Conservation (phyloP, 2,329 filamentous ascomycete genomes). For the Aspergillus pseudonomiae region DNA sequence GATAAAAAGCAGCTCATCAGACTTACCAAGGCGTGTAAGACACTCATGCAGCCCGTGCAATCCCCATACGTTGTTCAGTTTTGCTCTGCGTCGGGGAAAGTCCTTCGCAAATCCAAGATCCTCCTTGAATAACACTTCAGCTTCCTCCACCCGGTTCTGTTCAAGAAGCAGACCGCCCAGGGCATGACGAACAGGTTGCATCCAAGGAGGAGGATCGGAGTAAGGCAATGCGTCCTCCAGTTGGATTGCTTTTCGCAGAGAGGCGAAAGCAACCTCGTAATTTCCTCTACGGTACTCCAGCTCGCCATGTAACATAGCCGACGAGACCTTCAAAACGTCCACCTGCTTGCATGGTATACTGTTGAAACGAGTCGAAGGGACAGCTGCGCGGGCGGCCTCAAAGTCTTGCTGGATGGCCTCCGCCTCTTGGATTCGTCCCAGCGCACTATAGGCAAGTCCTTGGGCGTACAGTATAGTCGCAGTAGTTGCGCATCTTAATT, state of each 20-base stretch:
- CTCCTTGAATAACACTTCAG: slow-evolving; percentile 59
- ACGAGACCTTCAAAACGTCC: slow-evolving; percentile 60
- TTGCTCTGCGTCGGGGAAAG: slow-evolving; percentile 64
- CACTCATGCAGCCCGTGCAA: slow-evolving; percentile 74
- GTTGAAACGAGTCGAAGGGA: slow-evolving; percentile 60
- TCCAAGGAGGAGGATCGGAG: slow-evolving; percentile 77
- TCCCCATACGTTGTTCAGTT: slow-evolving; percentile 74
- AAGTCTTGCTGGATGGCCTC: slow-evolving; percentile 57
- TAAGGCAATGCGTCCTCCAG: slow-evolving; percentile 67
- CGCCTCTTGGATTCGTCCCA: slow-evolving; percentile 57
- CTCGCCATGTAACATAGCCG: slow-evolving; percentile 67
- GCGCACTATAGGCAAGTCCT: slow-evolving; percentile 66
- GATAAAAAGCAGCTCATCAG: slow-evolving; percentile 50
- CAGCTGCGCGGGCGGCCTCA: slow-evolving; percentile 50
- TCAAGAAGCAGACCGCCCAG: slow-evolving; percentile 70
- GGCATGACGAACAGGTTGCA: slow-evolving; percentile 72
- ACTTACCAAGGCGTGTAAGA: slow-evolving; percentile 55
- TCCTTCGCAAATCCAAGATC: slow-evolving; percentile 62
- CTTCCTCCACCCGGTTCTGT: slow-evolving; percentile 60
- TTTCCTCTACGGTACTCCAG: slow-evolving; percentile 67
- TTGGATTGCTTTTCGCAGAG: slow-evolving; percentile 59
- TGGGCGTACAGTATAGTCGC: slow-evolving; percentile 70
- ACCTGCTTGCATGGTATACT: neutral
- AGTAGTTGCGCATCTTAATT: slow-evolving; percentile 69
- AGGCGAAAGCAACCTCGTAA: slow-evolving; percentile 59